phyloP scores from a whole-genome alignment of 1,284 basidiomycete genomes.

The Caloboletus inedulis region DNA sequence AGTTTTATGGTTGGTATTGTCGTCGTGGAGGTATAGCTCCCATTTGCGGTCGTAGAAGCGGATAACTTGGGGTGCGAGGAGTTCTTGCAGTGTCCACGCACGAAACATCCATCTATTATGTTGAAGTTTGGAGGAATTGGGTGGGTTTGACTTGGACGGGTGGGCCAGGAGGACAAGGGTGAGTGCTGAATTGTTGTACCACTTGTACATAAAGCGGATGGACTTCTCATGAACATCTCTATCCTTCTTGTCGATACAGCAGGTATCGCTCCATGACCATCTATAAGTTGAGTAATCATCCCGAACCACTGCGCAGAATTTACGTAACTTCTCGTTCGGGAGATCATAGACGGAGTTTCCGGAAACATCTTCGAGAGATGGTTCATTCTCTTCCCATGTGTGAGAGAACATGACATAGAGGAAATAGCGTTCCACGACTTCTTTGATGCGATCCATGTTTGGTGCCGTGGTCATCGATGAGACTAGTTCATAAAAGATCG shows the following conservation, averaged over 20 bases:
- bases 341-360: constrained; percentile 3
- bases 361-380: constrained; percentile 7
- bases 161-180: constrained; percentile 15
- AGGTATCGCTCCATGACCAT: constrained; percentile 17
- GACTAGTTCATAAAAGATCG: constrained; percentile 9
- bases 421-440: constrained; percentile 11
- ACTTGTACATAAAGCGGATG: constrained; percentile 20
- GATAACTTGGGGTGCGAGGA: neutral
- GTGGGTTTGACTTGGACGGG: neutral
- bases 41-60: neutral
- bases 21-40: neutral
- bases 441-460: neutral
- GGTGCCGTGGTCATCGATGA: constrained; percentile 4
- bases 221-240: constrained; percentile 1
- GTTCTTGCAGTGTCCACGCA: neutral
- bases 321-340: constrained; percentile 11
- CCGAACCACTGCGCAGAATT: constrained; percentile 9
- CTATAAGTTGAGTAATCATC: neutral
- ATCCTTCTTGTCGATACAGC: constrained; percentile 13
- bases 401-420: constrained; percentile 25
- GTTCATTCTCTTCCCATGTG: constrained; percentile 17
- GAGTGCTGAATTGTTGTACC: constrained; percentile 18
- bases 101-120: constrained; percentile 21
- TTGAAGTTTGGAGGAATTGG: neutral
- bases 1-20: constrained; percentile 10